Conservation (phyloP, 495 filamentous ascomycete species). For the Geoglossum glabrum region DNA sequence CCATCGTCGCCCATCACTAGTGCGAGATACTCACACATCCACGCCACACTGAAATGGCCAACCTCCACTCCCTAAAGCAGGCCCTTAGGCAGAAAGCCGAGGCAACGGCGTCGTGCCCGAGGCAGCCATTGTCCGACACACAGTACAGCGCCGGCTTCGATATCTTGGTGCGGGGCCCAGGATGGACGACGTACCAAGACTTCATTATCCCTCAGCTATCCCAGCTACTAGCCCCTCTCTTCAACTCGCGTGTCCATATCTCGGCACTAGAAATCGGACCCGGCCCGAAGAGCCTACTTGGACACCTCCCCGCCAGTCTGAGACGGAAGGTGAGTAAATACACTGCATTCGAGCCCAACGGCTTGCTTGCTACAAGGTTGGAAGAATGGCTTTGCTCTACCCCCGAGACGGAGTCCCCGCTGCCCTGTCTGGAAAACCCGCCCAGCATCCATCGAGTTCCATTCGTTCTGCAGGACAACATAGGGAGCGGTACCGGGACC, state of each 20-base stretch:
- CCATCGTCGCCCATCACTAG: slow-evolving; percentile 11
- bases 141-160: slow-evolving; percentile 35
- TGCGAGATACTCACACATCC: slow-evolving; percentile 7
- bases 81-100: slow-evolving; percentile 25
- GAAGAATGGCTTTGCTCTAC: slow-evolving; percentile 26
- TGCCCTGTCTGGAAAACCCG: slow-evolving; percentile 27
- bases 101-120: slow-evolving; percentile 14
- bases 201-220: slow-evolving; percentile 38
- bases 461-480: slow-evolving; percentile 21
- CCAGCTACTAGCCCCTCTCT: slow-evolving; percentile 26
- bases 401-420: slow-evolving; percentile 20
- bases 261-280: slow-evolving; percentile 42
- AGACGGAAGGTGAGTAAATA: slow-evolving; percentile 30
- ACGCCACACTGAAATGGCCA: slow-evolving; percentile 26
- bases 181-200: slow-evolving; percentile 28
- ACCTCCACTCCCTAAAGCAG: slow-evolving; percentile 27
- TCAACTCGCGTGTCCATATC: slow-evolving; percentile 25
- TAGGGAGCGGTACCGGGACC: slow-evolving; percentile 13
- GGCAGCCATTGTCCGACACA: slow-evolving; percentile 28
- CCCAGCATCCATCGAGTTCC: slow-evolving; percentile 26
- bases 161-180: slow-evolving; percentile 23
- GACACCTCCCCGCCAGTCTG: slow-evolving; percentile 25
- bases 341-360: slow-evolving; percentile 35
- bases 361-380: slow-evolving; percentile 26
- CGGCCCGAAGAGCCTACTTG: slow-evolving; percentile 34